Evolutionary conservation across 768 basidiomycete genomes (phyloP).

Genomic region (Sistotremastrum suecicum): DNA sequence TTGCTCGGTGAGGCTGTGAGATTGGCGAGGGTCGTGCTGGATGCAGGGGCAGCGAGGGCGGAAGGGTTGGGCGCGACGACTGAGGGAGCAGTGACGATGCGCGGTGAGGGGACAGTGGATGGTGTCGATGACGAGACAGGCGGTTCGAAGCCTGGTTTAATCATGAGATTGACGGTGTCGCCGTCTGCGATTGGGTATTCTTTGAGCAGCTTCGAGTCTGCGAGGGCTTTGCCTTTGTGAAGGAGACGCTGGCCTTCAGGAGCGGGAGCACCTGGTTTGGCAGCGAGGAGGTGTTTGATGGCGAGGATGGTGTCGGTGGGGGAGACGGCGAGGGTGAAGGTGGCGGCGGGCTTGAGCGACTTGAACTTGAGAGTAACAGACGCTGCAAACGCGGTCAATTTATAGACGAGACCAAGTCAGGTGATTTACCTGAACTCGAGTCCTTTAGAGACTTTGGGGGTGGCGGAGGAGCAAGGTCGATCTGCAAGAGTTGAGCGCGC

Average conservation of each 20-base stretch:
- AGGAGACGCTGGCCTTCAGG: constrained; percentile 74
- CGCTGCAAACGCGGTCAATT: constrained; percentile 13
- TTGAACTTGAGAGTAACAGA: constrained; percentile 71
- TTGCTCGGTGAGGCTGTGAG: constrained; percentile 10
- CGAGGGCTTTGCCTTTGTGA: constrained; percentile 88
- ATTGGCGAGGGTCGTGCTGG: constrained; percentile 7
- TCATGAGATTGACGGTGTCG: constrained; percentile 72
- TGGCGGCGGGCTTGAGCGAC: constrained; percentile 74
- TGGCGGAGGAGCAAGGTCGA: constrained; percentile 48
- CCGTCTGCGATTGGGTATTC: constrained; percentile 80
- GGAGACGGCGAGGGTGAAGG: constrained; percentile 58
- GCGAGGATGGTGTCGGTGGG: constrained; percentile 71
- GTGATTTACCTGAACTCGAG: constrained; percentile 19
- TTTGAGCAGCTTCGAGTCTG: constrained; percentile 75
- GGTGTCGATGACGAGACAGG: constrained; percentile 23
- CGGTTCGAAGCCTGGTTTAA: constrained; percentile 66
- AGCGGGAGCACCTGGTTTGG: constrained; percentile 55
- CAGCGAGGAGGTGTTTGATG: constrained; percentile 65
- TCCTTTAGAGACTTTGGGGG: constrained; percentile 26
- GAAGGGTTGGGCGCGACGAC: constrained; percentile 3
- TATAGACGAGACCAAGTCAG: neutral
- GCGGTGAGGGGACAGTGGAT: constrained; percentile 7
- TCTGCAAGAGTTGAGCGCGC: constrained; percentile 20
- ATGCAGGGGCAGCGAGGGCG: constrained; percentile 9
- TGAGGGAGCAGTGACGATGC: neutral